Conservation (phyloP, 176 grass and related monocot species). For the Cenchrus fungigraminus region DNA sequence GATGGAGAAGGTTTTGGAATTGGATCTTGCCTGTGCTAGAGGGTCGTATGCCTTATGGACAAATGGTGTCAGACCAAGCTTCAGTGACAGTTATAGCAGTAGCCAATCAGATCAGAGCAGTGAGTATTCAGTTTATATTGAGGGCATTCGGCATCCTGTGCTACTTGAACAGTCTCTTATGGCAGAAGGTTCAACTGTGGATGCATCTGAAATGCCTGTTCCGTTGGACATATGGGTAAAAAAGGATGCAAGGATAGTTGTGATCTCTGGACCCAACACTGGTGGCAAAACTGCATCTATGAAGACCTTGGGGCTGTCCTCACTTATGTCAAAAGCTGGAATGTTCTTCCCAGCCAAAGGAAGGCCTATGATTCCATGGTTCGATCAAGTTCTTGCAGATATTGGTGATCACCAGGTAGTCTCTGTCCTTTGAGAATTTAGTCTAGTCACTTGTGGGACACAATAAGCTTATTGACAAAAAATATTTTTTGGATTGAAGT, state of each 20-base stretch:
- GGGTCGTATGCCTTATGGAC: constrained; percentile 65
- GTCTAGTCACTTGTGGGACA: constrained; percentile 34
- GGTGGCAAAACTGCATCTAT: constrained; percentile 87
- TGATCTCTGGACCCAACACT: constrained; percentile 89
- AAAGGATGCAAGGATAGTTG: constrained; percentile 56
- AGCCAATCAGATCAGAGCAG: constrained; percentile 22
- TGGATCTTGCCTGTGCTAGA: constrained; percentile 67
- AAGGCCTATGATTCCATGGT: constrained; percentile 75
- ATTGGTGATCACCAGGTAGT: constrained; percentile 87
- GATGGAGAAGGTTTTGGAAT: constrained; percentile 68
- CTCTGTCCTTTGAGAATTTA: constrained; percentile 57
- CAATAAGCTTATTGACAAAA: constrained; percentile 63
- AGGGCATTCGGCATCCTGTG: constrained; percentile 70
- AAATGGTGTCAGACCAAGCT: constrained; percentile 54
- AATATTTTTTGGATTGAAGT: constrained; percentile 80
- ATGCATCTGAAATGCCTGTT: constrained; percentile 52
- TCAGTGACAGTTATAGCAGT: constrained; percentile 34
- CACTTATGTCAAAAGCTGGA: constrained; percentile 77
- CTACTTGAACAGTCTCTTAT: constrained; percentile 62
- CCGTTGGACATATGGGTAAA: constrained; percentile 63
- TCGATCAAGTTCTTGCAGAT: constrained; percentile 74
- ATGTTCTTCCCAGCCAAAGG: constrained; percentile 74
- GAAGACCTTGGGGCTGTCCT: constrained; percentile 81
- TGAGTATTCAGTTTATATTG: constrained; percentile 54
- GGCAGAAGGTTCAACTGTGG: constrained; percentile 17